Evolutionary conservation across 306 rosid species (phyloP).

Genomic region (Rubus parviflorus): DNA sequence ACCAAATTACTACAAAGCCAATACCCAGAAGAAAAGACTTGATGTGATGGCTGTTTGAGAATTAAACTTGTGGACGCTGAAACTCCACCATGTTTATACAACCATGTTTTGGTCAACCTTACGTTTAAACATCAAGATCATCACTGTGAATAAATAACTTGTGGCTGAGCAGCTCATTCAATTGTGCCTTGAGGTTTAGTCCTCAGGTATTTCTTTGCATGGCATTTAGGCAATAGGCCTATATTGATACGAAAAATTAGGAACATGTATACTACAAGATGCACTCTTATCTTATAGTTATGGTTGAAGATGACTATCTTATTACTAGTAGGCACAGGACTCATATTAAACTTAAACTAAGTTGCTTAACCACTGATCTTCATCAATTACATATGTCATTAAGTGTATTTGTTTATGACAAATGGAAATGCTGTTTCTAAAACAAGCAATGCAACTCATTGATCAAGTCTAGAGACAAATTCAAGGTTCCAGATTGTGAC

Average conservation of each 20-base stretch:
- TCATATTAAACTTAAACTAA: neutral
- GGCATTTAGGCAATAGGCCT: neutral
- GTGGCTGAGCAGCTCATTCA: neutral
- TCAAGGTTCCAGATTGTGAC: slow-evolving; percentile 17
- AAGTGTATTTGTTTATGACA: neutral
- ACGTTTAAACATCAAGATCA: neutral
- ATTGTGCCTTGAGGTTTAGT: neutral
- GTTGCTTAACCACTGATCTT: neutral
- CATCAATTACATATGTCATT: neutral
- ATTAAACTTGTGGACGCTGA: neutral
- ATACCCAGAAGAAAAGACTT: neutral
- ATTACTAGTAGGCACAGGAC: neutral
- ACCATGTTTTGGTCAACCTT: neutral
- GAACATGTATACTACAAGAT: neutral
- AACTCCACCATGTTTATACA: neutral
- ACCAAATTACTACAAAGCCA: neutral
- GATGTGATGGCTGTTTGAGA: neutral
- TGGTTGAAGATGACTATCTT: neutral
- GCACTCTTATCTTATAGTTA: neutral
- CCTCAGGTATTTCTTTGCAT: neutral
- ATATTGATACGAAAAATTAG: neutral
- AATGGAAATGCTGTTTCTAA: neutral
- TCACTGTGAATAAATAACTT: neutral
- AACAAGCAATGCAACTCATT: neutral
- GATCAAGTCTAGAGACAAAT: slow-evolving; percentile 5